Percentiles rank a stretch among this genome's conserved stretches.
These are phyloP conservation scores for Kodamaea nitidulidarum DNA, from an alignment of 805 yeast species.

Conservation along the genomic window DNA sequence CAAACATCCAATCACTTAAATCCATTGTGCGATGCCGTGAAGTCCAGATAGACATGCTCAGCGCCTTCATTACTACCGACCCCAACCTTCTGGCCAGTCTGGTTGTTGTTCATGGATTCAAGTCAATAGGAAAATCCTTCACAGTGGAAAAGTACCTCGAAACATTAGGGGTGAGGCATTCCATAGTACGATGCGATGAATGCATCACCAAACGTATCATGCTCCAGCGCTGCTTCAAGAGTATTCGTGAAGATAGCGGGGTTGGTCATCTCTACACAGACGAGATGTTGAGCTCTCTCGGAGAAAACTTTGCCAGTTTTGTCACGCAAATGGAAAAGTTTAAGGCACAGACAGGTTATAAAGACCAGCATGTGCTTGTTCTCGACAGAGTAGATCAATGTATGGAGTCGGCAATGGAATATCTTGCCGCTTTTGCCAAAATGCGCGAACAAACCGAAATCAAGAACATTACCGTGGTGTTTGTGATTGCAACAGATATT, in stretches of 20 bases:
- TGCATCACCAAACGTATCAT: constrained; percentile 39
- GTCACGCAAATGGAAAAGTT: constrained; percentile 39
- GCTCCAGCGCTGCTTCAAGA: constrained; percentile 38
- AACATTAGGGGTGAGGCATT: constrained; percentile 21
- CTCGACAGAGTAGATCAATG: constrained; percentile 47
- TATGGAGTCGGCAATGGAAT: constrained; percentile 38
- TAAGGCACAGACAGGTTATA: constrained; percentile 25
- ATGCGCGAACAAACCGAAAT: constrained; percentile 40
- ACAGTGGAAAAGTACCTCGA: constrained; percentile 31
- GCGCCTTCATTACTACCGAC: constrained; percentile 29
- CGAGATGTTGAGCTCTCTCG: constrained; percentile 18
- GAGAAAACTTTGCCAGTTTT: constrained; percentile 42
- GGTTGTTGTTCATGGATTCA: constrained; percentile 45
- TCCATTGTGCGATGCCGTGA: constrained; percentile 26
- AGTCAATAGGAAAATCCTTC: constrained; percentile 47
- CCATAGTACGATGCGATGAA: constrained; percentile 43
- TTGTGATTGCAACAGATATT: constrained; percentile 38
- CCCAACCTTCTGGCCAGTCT: constrained; percentile 27
- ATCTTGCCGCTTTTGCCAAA: constrained; percentile 37
- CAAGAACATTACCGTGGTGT: constrained; percentile 33
- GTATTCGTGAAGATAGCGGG: constrained; percentile 35
- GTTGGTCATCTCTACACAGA: constrained; percentile 15
- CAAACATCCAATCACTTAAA: constrained; percentile 1
- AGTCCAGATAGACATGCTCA: constrained; percentile 32
- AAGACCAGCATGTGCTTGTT: constrained; percentile 39